Base-by-base conservation (phyloP, 305 asterid species). In the Fraxinus baroniana region DNA sequence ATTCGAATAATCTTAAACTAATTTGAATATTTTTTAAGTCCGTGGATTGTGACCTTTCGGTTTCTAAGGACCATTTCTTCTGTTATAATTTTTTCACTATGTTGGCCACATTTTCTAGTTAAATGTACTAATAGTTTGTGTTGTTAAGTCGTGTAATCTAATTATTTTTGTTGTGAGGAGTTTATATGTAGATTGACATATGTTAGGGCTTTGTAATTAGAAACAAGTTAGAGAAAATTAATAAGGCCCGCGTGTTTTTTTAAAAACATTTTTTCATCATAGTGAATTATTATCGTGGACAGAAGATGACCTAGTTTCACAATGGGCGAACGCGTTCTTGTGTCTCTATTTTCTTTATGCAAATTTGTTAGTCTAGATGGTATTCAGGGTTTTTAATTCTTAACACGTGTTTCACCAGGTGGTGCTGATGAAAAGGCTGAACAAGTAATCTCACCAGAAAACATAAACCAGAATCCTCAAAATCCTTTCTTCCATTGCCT, bases 381-480 rank as follows among this genome's bases (percentile, higher is more conserved):
- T 46, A 46, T 46, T 46, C n/a, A 46, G 18, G 57, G n/a, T 46
- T 46, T 46, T 17, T 46, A 46, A 46, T 13, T 46, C 57, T 46
- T 15, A 15, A 3, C 15, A 6, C 3, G 30, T 30, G 1, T 62
- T 55, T 81, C 33, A 7, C 22, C 81, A 81, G 84, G 72, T 66
- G 37, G 32, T 28, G 8, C 26, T 28, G 74, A 24, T 15, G 17
- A 10, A 72, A 64, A 74, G 57, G 18, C 35, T 68, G 84, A 86
- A 55, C 84, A 81, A 76, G 73, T 26, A 64, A 57, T 30, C 32
- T 24, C 64, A 26, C 39, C 62, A 49, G 82, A 55, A 68, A 81
- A 72, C 70, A 32, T 32, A 64, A 79, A 57, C 68, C 79, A 4
- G 68, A 78, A 26, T 3, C 36, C 74, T 26, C 17, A 77, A 36